Conservation (phyloP, 2,329 filamentous ascomycete species). For the Aspergillus neoniger region DNA sequence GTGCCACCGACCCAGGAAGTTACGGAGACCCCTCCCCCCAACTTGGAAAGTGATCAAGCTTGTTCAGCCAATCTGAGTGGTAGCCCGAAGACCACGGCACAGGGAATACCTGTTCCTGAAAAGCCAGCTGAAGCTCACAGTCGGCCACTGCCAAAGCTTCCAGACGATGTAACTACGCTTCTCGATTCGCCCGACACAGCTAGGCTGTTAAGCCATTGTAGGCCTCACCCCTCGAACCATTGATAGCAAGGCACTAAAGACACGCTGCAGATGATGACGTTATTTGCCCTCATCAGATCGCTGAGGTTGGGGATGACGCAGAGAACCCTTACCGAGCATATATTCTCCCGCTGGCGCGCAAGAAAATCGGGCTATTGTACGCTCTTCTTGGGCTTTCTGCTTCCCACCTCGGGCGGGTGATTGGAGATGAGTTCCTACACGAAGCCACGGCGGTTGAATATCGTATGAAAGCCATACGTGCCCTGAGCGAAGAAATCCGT, state of each 20-base stretch:
- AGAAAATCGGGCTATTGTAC: conserved; percentile 31
- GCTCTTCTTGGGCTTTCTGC: conserved; percentile 32
- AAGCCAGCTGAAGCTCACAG: background rate
- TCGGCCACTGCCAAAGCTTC: background rate
- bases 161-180: conserved; percentile 8
- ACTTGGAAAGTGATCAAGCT: background rate
- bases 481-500: conserved; percentile 27
- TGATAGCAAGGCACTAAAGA: conserved; percentile 2
- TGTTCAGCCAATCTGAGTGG: background rate
- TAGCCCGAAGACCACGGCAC: background rate
- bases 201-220: conserved; percentile 28
- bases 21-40: background rate
- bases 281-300: conserved; percentile 35
- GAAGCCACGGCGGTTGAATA: conserved; percentile 32
- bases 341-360: conserved; percentile 31
- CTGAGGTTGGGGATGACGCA: conserved; percentile 21
- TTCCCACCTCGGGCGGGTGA: conserved; percentile 30
- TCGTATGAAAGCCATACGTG: conserved; percentile 32
- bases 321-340: conserved; percentile 35
- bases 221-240: background rate
- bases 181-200: conserved; percentile 16
- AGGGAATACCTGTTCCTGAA: background rate
- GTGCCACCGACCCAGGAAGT: background rate
- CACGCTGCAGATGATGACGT: conserved; percentile 26
- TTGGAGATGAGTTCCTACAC: conserved; percentile 21